Evolutionary conservation across 768 basidiomycete genomes (phyloP).

Genomic region (Goffeauzyma gilvescens): DNA sequence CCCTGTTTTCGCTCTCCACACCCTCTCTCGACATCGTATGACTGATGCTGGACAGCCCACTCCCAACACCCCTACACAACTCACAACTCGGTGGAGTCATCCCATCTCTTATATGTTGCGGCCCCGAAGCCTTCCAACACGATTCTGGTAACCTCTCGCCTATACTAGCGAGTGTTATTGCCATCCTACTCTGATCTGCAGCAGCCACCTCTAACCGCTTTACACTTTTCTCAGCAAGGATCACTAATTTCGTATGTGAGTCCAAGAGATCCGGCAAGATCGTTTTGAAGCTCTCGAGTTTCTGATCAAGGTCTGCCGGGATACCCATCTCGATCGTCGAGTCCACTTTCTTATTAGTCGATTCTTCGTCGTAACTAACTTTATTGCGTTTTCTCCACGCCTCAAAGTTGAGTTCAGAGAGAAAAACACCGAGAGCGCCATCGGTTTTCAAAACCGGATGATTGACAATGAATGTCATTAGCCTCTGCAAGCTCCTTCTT

Average conservation of each 20-base stretch:
- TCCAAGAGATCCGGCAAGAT: slow-evolving; percentile 63
- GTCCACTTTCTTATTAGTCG: slow-evolving; percentile 33
- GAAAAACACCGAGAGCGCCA: slow-evolving; percentile 58
- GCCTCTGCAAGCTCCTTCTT: slow-evolving; percentile 59
- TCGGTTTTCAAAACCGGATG: slow-evolving; percentile 84
- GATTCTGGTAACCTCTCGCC: slow-evolving; percentile 36
- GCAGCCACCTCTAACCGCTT: slow-evolving; percentile 80
- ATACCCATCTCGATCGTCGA: slow-evolving; percentile 69
- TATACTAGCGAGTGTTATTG: slow-evolving; percentile 52
- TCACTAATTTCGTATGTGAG: slow-evolving; percentile 77
- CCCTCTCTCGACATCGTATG: slow-evolving; percentile 9
- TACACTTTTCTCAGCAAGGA: slow-evolving; percentile 67
- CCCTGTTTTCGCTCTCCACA: slow-evolving; percentile 25
- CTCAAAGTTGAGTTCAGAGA: slow-evolving; percentile 68
- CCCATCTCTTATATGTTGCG: slow-evolving; percentile 1
- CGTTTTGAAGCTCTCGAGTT: slow-evolving; percentile 55
- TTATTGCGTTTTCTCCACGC: slow-evolving; percentile 61
- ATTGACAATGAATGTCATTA: slow-evolving; percentile 67
- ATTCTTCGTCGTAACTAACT: slow-evolving; percentile 74
- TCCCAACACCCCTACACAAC: slow-evolving; percentile 54
- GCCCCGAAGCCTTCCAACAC: slow-evolving; percentile 50
- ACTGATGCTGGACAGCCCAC: slow-evolving; percentile 45
- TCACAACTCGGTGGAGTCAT: slow-evolving; percentile 46
- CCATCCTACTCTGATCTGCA: slow-evolving; percentile 65
- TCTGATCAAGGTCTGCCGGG: slow-evolving; percentile 78